These are phyloP conservation scores for Astrephomene gubernaculifera DNA, from an alignment of 139 green algal genomes.

Conservation along the genomic window DNA sequence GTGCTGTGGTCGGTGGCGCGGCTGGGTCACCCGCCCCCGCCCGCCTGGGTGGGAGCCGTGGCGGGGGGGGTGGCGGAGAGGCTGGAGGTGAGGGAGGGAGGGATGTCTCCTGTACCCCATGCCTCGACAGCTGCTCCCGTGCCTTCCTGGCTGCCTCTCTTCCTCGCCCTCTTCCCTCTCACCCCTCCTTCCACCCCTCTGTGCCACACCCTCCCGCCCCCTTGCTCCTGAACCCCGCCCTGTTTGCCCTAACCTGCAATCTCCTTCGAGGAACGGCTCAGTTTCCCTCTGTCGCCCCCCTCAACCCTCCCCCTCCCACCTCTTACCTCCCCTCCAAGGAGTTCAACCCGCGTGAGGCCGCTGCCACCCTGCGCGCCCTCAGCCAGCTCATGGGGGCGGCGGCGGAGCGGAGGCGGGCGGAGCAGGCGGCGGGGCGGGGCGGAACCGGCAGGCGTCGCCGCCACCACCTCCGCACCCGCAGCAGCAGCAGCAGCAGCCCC, in stretches of 20 bases:
- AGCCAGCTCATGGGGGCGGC: not conserved
- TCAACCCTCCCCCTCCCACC: not conserved
- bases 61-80: not conserved
- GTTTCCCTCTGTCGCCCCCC: too few species aligned
- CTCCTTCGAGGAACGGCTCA: too few species aligned
- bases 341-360: not conserved
- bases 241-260: too few species aligned
- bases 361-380: not conserved
- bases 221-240: too few species aligned
- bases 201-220: too few species aligned
- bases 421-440: not conserved
- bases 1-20: slow-evolving; percentile 36
- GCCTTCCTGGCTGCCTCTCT: too few species aligned
- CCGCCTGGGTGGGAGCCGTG: slow-evolving; percentile 16
- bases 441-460: not conserved
- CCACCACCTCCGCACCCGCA: not conserved
- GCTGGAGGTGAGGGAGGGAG: not conserved
- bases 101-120: too few species aligned
- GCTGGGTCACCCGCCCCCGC: slow-evolving; percentile 6
- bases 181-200: too few species aligned
- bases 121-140: too few species aligned
- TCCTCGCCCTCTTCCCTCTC: too few species aligned
- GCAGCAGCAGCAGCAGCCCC: not conserved
- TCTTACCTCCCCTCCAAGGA: not conserved
- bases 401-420: not conserved